phyloP scores from a whole-genome alignment of 169 alveolate genomes.

The Plasmodium gonderi region DNA sequence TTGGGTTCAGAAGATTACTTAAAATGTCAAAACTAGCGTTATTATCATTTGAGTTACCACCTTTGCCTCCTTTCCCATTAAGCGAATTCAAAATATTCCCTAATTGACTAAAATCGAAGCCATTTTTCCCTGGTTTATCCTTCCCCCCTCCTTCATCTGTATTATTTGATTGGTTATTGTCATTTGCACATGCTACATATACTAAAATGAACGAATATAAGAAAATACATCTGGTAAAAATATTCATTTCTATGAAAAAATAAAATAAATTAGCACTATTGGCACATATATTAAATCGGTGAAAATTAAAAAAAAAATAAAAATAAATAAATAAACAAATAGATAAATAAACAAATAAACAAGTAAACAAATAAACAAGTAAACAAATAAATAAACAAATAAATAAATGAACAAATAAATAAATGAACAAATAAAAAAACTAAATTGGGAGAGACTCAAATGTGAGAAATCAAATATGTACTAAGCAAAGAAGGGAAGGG shows the following conservation, averaged over 20 bases:
- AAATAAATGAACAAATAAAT: not conserved
- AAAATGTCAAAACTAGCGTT: not conserved
- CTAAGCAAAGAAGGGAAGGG: not conserved
- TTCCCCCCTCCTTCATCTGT: not conserved
- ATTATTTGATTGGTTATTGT: slow-evolving; percentile 10
- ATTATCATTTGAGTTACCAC: not conserved
- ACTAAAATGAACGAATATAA: slow-evolving; percentile 46
- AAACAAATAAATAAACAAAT: not conserved
- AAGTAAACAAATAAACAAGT: not conserved
- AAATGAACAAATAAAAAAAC: not conserved
- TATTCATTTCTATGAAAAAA: slow-evolving; percentile 55
- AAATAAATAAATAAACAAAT: not conserved
- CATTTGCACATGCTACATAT: slow-evolving; percentile 22
- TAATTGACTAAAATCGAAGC: slow-evolving; percentile 7
- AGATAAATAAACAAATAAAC: not conserved
- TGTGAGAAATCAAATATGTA: not conserved
- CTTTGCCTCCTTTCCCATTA: not conserved
- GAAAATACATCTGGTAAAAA: slow-evolving; percentile 38
- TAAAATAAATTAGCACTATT: not conserved
- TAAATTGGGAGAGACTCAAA: not conserved
- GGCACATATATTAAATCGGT: slow-evolving; percentile 8
- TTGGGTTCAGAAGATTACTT: slow-evolving; percentile 6
- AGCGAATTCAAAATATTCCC: slow-evolving; percentile 4
- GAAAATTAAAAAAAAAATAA: not conserved
- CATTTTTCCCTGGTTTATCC: not conserved